These are phyloP conservation scores for Fusarium hainanense DNA, from an alignment of 2,329 filamentous ascomycete genomes.

Conservation along the genomic window DNA sequence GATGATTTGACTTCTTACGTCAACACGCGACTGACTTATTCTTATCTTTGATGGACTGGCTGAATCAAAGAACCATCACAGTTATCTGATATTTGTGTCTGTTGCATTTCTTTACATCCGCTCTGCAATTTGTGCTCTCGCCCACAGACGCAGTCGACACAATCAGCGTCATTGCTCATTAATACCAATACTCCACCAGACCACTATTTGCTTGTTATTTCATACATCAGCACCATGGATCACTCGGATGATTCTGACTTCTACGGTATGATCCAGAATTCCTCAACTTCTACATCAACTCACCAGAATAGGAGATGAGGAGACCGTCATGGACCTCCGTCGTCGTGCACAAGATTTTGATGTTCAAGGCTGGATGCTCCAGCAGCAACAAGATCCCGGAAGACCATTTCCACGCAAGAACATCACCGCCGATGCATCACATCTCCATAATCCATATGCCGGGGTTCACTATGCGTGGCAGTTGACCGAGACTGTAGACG, in stretches of 20 bases:
- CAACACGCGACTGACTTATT: constrained; percentile 20
- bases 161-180: constrained; percentile 9
- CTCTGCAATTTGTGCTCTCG: background rate
- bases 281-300: constrained; percentile 8
- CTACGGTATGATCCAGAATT: constrained; percentile 57
- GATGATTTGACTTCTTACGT: constrained; percentile 22
- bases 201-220: background rate
- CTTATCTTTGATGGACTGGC: background rate
- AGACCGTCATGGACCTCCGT: constrained; percentile 60
- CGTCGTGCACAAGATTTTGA: constrained; percentile 64
- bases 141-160: background rate
- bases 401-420: constrained; percentile 40
- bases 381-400: constrained; percentile 45
- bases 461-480: constrained; percentile 68
- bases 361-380: constrained; percentile 56
- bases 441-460: constrained; percentile 69
- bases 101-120: background rate
- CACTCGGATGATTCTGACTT: constrained; percentile 64
- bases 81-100: background rate
- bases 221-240: constrained; percentile 48
- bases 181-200: background rate
- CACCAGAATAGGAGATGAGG: constrained; percentile 63
- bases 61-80: background rate
- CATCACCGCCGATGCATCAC: constrained; percentile 39
- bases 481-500: constrained; percentile 69